These are phyloP conservation scores for Cryptomeria japonica DNA, from an alignment of 75 land plant genomes.

Conservation along the genomic window DNA sequence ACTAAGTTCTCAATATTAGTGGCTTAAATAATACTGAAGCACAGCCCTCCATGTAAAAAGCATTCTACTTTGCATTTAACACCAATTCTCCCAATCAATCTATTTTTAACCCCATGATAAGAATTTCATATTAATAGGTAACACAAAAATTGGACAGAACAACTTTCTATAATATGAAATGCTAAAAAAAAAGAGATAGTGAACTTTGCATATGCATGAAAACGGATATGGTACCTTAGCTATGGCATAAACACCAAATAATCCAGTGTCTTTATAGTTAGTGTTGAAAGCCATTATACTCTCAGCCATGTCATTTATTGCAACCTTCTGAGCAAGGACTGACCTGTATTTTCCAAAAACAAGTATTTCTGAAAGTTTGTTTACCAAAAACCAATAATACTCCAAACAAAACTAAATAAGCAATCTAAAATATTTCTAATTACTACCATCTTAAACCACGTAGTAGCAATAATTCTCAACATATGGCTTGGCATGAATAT, in stretches of 20 bases:
- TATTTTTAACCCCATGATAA: neutral
- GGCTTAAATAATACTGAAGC: neutral
- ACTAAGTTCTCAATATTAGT: no score
- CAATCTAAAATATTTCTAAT: neutral
- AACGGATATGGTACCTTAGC: constrained; percentile 58
- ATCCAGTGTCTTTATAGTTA: constrained; percentile 89
- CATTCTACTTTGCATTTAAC: neutral
- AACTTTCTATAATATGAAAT: neutral
- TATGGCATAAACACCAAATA: constrained; percentile 93
- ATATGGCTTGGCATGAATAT: neutral
- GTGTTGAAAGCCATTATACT: constrained; percentile 98
- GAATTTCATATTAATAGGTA: neutral
- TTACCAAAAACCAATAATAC: neutral
- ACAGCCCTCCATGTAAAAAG: neutral
- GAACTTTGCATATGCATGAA: neutral
- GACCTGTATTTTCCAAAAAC: constrained; percentile 45
- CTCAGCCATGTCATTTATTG: constrained; percentile 82
- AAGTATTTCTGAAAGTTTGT: neutral
- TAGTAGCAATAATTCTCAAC: neutral
- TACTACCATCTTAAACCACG: neutral
- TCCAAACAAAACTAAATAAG: neutral
- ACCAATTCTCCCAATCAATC: neutral
- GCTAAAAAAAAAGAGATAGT: neutral
- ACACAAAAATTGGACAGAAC: neutral
- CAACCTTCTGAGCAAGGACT: constrained; percentile 82